Evolutionary conservation across 1,139 yeast genomes (phyloP), one percentile per base, ranked within the genome.

Genomic region (Pneumocystis oryctolagi): DNA sequence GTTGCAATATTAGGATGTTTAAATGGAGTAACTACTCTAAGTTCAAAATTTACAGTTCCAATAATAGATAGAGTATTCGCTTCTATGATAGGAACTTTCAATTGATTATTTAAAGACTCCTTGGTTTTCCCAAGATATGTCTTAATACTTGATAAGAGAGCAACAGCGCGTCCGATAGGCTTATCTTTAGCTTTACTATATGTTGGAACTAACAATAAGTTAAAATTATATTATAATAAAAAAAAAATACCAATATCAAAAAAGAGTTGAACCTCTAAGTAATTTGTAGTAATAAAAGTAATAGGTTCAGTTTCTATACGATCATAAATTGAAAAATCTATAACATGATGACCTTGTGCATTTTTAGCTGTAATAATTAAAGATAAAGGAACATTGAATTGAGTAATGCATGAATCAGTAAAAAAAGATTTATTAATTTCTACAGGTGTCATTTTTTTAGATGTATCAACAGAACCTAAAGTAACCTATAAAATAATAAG

Each of bases 351-450:
- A n/a, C 86, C 86, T 25, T 80, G 76, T 30, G 77, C 74, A 55
- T 76, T 74, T 58, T 80, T 78, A 3, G 79, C 79, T 16, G 85
- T 81, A 16, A 90, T 80, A 14, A 85, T 83, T 63, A 90, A 76
- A 0, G 96, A 85, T 61, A 92, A 78, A 0, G 96, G 96, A 2
- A 96, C 88, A 69, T 90, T 97, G 59, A 89, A 77, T 71, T 87
- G 94, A 0, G 96, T 87, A 30, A 85, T 80, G 66, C 85, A 87
- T 1, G 87, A 84, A 69, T 84, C 85, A 0, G 90, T 80, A 64
- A 85, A 77, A 6, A 94, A 88, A 18, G 87, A 87, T 61, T 83
- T 80, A 68, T 87, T 84, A 64, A 90, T 79, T 62, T 84, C 83
- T 35, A 90, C 80, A 0, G 96, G 89, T 14, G 80, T 79, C 2